Base-by-base conservation (phyloP, 129 eudicot genomes). In the Flaveria sonorensis region DNA sequence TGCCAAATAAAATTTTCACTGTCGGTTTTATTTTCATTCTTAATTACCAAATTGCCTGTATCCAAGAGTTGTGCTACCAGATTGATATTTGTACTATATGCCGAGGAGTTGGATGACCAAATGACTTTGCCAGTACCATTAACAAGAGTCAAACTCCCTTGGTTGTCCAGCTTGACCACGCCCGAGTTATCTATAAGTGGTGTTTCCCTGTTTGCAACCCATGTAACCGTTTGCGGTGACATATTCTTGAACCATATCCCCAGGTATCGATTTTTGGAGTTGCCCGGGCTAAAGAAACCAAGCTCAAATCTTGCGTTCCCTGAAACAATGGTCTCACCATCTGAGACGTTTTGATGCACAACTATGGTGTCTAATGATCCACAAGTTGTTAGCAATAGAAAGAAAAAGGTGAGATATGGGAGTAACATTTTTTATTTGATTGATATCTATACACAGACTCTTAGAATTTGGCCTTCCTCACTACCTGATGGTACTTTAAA, bases 201-300 rank as follows among this genome's bases (percentile, higher is more conserved):
- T 26, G 57, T 73, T 46, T 56, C 70, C 1, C 53, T 65, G 48
- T 80, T 80, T 66, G 84, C 84, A 46, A 80, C 63, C 84, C 84
- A 80, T 56, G 59, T 70, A 42, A 66, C 12, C 1, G 42, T 80
- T 36, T 14, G 73, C 16, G 73, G 47, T 14, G 64, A 65, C 14
- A 47, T 28, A 7, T 74, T 20, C 18, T 18, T 73, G 24, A 23
- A 80, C 80, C 84, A 80, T 66, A 80, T 80, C 10, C 80, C 79
- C 36, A 80, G 39, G 52, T 73, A 74, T 14, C 84, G 64, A 46
- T 74, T 55, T 10, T 46, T 67, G 16, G 85, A 67, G 42, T 42
- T 68, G 19, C 82, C 85, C 15, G 85, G 83, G 23, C 67, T 84
- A 83, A 80, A 84, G 61, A 84, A 84, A 21, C 85, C 87, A 16